Conservation (phyloP, 169 alveolate species). For the Plasmodium gonderi region DNA sequence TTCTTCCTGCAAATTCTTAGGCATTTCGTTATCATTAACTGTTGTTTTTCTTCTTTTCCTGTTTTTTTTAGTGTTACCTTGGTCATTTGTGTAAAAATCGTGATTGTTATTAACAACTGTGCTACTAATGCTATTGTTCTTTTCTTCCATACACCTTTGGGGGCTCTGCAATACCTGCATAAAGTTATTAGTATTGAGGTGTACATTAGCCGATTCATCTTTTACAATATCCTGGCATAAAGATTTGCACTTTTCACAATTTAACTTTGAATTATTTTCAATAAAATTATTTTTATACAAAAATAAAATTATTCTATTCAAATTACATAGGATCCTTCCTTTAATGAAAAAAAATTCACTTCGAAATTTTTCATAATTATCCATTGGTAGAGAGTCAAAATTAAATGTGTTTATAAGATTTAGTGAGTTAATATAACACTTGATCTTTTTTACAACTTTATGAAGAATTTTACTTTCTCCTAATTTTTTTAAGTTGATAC, state of each 20-base stretch:
- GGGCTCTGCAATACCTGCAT: not conserved
- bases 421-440: conserved; percentile 56
- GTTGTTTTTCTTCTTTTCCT: not conserved
- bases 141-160: not conserved
- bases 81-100: not conserved
- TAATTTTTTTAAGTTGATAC: conserved; percentile 53
- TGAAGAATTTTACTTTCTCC: conserved; percentile 25
- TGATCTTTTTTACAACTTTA: conserved; percentile 35
- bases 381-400: conserved; percentile 62
- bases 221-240: conserved; percentile 1
- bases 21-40: not conserved
- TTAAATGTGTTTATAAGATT: conserved; percentile 52
- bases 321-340: conserved; percentile 37
- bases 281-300: conserved; percentile 69
- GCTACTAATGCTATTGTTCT: not conserved
- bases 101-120: not conserved
- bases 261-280: conserved; percentile 9
- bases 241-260: not conserved
- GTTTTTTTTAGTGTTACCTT: not conserved
- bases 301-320: conserved; percentile 51
- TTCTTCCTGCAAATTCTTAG: not conserved
- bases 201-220: not conserved
- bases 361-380: conserved; percentile 33
- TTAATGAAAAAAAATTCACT: conserved; percentile 51
- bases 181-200: not conserved